These are phyloP conservation scores for Papiliotrema nemorosa DNA, from an alignment of 1,284 basidiomycete genomes.

Conservation along the genomic window DNA sequence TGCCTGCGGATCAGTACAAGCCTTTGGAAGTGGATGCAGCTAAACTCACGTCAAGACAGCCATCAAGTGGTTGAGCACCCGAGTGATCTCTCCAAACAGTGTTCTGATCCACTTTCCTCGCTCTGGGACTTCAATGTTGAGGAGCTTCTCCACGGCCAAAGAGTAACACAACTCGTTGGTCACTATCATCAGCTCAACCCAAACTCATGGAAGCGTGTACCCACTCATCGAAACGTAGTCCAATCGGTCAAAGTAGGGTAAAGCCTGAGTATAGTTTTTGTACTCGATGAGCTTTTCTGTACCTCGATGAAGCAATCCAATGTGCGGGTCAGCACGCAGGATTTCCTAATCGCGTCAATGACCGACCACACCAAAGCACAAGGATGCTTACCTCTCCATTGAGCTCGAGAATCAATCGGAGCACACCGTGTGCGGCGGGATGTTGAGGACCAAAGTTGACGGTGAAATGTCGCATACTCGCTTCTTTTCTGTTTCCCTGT, in stretches of 20 bases:
- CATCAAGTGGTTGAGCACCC: conserved; percentile 97
- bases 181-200: conserved; percentile 54
- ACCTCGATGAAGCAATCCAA: conserved; percentile 93
- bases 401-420: conserved; percentile 94
- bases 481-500: conserved; percentile 65
- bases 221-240: conserved; percentile 99
- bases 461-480: conserved; percentile 88
- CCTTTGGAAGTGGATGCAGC: not conserved
- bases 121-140: conserved; percentile 98
- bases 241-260: conserved; percentile 98
- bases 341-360: conserved; percentile 58
- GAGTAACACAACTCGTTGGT: conserved; percentile 97
- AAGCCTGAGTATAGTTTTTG: conserved; percentile 96
- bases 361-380: not conserved
- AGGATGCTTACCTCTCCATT: conserved; percentile 70
- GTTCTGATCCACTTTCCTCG: conserved; percentile 99
- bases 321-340: conserved; percentile 83
- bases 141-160: conserved; percentile 93
- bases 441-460: conserved; percentile 97
- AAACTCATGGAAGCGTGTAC: conserved; percentile 33
- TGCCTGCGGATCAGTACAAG: conserved; percentile 11
- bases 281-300: conserved; percentile 99
- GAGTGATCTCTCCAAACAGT: conserved; percentile 94
- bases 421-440: conserved; percentile 96
- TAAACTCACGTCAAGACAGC: conserved; percentile 70